These are phyloP conservation scores for Strigomonas galati DNA, from an alignment of 208 protist genomes.

Conservation along the genomic window DNA sequence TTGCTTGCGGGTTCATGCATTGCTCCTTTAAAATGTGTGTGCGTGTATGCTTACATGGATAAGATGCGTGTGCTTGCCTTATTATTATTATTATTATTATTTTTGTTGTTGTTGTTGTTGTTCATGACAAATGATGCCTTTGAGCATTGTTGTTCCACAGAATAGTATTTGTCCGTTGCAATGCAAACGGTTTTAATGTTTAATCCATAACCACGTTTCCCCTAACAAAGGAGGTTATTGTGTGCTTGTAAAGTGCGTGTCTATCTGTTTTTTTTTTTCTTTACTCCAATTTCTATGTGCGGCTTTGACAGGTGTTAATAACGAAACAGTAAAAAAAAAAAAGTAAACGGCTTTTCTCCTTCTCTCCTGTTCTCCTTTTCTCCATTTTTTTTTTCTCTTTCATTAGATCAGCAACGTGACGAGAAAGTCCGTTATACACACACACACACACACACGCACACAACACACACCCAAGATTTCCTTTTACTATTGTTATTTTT, in stretches of 20 bases:
- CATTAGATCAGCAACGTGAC: neutral
- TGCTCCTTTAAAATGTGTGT: too few species aligned
- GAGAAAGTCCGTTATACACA: neutral
- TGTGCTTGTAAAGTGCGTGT: neutral
- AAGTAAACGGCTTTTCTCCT: neutral
- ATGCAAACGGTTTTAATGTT: too few species aligned
- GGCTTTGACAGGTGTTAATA: neutral
- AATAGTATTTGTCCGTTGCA: too few species aligned
- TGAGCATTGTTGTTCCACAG: too few species aligned
- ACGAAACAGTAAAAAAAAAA: neutral
- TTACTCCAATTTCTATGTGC: neutral
- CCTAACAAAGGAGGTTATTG: neutral
- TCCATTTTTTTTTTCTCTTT: conserved; percentile 1
- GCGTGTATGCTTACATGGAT: too few species aligned
- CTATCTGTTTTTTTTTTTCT: conserved; percentile 4
- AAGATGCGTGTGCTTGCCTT: too few species aligned
- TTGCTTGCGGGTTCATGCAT: neutral
- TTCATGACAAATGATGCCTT: too few species aligned
- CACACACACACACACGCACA: neutral
- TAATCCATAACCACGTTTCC: too few species aligned
- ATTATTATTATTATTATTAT: neutral
- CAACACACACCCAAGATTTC: neutral
- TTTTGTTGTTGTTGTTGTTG: neutral
- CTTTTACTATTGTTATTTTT: conserved; percentile 4
- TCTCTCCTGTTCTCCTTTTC: neutral